phyloP scores from a whole-genome alignment of 2,329 filamentous ascomycete genomes.

The Phyllosticta citribraziliensis region DNA sequence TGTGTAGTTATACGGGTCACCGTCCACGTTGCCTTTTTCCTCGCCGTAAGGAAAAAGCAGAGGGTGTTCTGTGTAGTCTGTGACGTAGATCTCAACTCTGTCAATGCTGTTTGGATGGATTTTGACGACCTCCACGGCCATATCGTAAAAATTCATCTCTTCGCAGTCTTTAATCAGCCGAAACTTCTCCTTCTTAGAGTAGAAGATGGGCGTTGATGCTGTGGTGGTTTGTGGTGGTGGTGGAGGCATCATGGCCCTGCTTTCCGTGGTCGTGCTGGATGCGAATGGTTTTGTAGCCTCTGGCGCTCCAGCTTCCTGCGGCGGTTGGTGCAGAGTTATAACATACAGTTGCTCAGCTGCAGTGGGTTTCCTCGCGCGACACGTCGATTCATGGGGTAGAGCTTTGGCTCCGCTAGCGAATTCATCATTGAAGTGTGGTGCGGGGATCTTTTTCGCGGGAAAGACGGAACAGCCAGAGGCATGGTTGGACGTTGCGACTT shows the following conservation, averaged over 20 bases:
- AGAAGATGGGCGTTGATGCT: neutral
- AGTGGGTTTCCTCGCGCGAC: conserved; percentile 2
- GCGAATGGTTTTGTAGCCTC: neutral
- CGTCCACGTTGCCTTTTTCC: conserved; percentile 33
- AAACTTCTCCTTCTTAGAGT: neutral
- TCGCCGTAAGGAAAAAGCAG: conserved; percentile 47
- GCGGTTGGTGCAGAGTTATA: conserved; percentile 18
- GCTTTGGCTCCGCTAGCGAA: conserved; percentile 15
- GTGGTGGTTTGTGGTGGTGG: too few species aligned
- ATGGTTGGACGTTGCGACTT: neutral
- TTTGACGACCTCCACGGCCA: conserved; percentile 63
- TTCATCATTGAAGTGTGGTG: conserved; percentile 17
- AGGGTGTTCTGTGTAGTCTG: conserved; percentile 70
- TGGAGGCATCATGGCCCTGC: neutral
- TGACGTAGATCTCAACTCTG: conserved; percentile 55
- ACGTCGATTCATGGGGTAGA: conserved; percentile 5
- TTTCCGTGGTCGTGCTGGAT: neutral
- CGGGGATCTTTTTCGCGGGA: conserved; percentile 17
- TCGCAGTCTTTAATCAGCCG: conserved; percentile 53
- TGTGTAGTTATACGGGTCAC: conserved; percentile 49
- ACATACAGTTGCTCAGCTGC: conserved; percentile 24
- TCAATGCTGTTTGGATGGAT: conserved; percentile 29
- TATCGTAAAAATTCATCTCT: conserved; percentile 51
- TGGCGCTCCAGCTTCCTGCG: neutral
- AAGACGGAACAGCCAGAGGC: conserved; percentile 15